Evolutionary conservation across 371 early-diverging fungal species (phyloP).

Genomic region (Coemansia sp.): DNA sequence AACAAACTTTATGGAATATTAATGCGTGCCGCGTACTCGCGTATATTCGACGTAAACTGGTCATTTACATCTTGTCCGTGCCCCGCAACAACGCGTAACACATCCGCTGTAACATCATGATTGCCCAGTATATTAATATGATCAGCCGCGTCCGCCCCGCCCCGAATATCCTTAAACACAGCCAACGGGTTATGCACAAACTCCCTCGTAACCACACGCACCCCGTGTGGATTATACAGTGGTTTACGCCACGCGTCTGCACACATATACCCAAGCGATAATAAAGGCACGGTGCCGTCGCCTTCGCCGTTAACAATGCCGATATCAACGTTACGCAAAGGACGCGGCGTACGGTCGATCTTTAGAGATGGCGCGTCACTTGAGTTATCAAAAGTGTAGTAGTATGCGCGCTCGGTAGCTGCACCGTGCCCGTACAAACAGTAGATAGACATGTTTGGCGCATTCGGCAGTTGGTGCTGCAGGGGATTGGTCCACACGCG

Average conservation of each 20-base stretch:
- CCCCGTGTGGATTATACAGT: constrained; percentile 76
- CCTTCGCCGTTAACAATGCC: constrained; percentile 62
- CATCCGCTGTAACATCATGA: constrained; percentile 56
- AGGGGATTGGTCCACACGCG: constrained; percentile 87
- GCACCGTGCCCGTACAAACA: constrained; percentile 83
- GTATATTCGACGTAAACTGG: constrained; percentile 43
- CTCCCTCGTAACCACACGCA: constrained; percentile 77
- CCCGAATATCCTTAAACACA: constrained; percentile 66
- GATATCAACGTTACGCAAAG: constrained; percentile 51
- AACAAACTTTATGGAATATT: constrained; percentile 5
- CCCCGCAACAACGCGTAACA: constrained; percentile 51
- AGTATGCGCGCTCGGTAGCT: constrained; percentile 79
- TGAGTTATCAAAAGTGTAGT: constrained; percentile 54
- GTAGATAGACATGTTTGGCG: constrained; percentile 78
- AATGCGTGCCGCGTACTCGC: constrained; percentile 25
- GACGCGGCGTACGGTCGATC: constrained; percentile 53
- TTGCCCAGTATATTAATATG: constrained; percentile 92
- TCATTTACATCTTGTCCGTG: constrained; percentile 35
- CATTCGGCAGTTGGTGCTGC: constrained; percentile 76
- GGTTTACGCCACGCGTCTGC: constrained; percentile 83
- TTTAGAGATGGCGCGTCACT: constrained; percentile 58
- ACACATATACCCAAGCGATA: constrained; percentile 93
- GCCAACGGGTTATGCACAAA: constrained; percentile 65
- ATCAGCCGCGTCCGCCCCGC: constrained; percentile 80
- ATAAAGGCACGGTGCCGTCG: constrained; percentile 90